Evolutionary conservation across 768 basidiomycete genomes (phyloP).

Genomic region (Hericium rajendrae): DNA sequence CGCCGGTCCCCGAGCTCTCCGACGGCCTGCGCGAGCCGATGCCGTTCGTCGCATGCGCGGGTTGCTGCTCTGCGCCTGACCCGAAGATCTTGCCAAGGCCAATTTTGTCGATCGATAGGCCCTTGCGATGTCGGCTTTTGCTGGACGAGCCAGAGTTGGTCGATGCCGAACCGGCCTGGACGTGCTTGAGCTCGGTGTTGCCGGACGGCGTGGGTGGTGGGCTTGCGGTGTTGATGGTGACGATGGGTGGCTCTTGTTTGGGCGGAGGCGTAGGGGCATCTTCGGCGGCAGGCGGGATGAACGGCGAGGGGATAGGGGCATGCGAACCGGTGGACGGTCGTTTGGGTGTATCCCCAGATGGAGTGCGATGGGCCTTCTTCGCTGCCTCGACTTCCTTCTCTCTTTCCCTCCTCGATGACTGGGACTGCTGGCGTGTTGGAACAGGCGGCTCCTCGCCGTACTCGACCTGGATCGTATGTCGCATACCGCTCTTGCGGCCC

Average conservation of each 20-base stretch:
- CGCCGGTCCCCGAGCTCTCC: slow-evolving; percentile 16
- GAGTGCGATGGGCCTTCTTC: neutral
- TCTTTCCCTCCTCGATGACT: neutral
- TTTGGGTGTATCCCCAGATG: slow-evolving; percentile 1
- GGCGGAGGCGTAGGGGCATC: neutral
- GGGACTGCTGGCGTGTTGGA: slow-evolving; percentile 1
- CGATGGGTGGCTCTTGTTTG: slow-evolving; percentile 17
- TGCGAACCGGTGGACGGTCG: slow-evolving; percentile 5
- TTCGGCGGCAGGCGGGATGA: neutral
- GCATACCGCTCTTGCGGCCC: slow-evolving; percentile 46
- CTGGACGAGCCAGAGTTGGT: slow-evolving; percentile 26
- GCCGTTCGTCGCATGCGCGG: slow-evolving; percentile 21
- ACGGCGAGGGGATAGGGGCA: slow-evolving; percentile 6
- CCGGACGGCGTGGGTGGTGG: slow-evolving; percentile 20
- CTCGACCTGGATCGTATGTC: slow-evolving; percentile 96
- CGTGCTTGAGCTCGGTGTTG: neutral
- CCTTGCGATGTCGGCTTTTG: slow-evolving; percentile 50
- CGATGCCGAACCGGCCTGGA: slow-evolving; percentile 13
- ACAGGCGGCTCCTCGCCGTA: slow-evolving; percentile 49
- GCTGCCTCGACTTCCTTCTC: neutral
- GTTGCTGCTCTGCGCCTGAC: slow-evolving; percentile 20
- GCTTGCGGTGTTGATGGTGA: slow-evolving; percentile 25
- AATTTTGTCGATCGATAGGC: slow-evolving; percentile 71
- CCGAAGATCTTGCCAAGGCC: slow-evolving; percentile 70
- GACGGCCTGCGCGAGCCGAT: slow-evolving; percentile 32